Base-by-base conservation (phyloP, 805 yeast genomes). In the Geotrichum ghanense region DNA sequence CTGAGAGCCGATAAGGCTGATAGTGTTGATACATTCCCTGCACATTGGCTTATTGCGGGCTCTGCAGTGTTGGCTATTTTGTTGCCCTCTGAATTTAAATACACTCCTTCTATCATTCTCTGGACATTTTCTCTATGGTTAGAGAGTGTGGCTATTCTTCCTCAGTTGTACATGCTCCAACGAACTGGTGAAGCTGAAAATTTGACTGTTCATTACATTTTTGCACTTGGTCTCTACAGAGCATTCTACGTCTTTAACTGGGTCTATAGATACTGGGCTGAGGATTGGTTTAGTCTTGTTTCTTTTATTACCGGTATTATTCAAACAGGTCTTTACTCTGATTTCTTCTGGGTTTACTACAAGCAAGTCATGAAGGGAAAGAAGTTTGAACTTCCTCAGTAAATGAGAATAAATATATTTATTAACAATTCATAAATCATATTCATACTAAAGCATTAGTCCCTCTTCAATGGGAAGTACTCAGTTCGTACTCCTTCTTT, bases 61-160 rank as follows among this genome's bases (percentile, higher is more conserved):
- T 70, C 88, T 1, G 65, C 70, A 4, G 60, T 84, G 2, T 49
- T 70, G 22, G 37, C 37, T 19, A 56, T 78, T 49, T 73, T 79
- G 0, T 64, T 87, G 41, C 56, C 87, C 3, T 80, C 86, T 67
- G 79, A 85, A 45, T 73, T 76, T 61, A 73, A 75, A 45, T 88
- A 79, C 64, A 66, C 80, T 0, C 37, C 78, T 10, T 50, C 72
- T 10, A 95, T 66, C 52, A 55, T 68, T 24, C 46, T 79, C 26
- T 92, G 98, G 98, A 73, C 92, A 20, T 92, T 88, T 58, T 79
- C 90, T 14, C 67, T 88, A 45, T 92, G 97, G 97, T 73, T 92
- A 45, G 98, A 92, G 65, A 74, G 90, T 41, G 83, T 85, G 26
- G 95, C 95, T 9, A 88, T 92, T 47, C 66, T 92, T 50, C 98